Base-by-base conservation (phyloP, 495 filamentous ascomycete species). In the Jackrogersella minutella region DNA sequence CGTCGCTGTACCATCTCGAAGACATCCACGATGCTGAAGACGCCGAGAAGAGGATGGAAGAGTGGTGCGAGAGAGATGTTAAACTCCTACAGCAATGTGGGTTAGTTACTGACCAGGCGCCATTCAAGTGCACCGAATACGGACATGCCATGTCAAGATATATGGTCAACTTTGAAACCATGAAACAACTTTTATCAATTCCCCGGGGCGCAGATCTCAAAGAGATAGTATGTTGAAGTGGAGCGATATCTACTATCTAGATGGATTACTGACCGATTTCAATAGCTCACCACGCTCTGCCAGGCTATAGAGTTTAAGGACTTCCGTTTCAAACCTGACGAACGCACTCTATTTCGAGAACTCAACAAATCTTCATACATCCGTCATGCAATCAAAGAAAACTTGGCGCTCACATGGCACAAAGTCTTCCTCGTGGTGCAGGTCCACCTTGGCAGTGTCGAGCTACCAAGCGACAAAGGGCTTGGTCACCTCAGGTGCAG, bases 101-200 rank as follows among this genome's bases (percentile, higher is more conserved):
- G 1, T 74, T 97, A 9, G 82, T 96, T 19, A 80, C 79, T 1
- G 50, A 69, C 34, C 78, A 79, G 11, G 73, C 71, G 2, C 73
- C 62, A 8, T 82, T 97, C 34, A 81, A 77, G 47, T 88, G 87
- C 26, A 96, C 93, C 1, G 85, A 88, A 53, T 93, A 90, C 69
- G 95, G 95, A 1, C 83, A 92, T 56, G 90, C 92, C 0, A 99
- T 99, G 95, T 92, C 95, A 34, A 88, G 88, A 52, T 97, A 97
- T 73, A 97, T 93, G 79, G 80, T 99, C 2, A 86, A 88, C n/a
- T 96, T 96, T 68, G 84, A 90, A 40, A 97, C 93, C 0, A 98
- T 98, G 93, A 90, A 88, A 68, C 76, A 81, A 1, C 74, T 97
- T 2, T 74, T 97, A 19, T 78, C 79, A 1, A 78, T 99, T 53